These are phyloP conservation scores for Ganoderma lucidum DNA, from an alignment of 1,284 basidiomycete genomes.

Conservation along the genomic window DNA sequence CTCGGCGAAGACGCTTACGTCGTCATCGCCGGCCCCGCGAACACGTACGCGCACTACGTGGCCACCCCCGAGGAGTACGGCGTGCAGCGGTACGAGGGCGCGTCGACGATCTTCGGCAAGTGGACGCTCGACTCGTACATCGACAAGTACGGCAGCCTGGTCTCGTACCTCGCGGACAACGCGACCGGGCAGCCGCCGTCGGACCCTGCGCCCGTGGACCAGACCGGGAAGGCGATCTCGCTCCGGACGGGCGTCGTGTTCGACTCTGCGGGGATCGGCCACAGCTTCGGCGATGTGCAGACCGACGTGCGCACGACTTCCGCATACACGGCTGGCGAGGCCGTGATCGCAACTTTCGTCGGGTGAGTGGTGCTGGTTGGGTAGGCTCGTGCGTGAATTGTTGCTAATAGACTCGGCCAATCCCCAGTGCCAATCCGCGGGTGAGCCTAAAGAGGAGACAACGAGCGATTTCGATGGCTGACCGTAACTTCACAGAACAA, in stretches of 20 bases:
- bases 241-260: slow-evolving; percentile 73
- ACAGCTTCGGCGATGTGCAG: slow-evolving; percentile 72
- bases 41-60: slow-evolving; percentile 83
- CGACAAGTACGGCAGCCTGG: slow-evolving; percentile 74
- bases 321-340: slow-evolving; percentile 64
- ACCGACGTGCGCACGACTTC: slow-evolving; percentile 61
- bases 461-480: background rate
- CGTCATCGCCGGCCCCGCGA: slow-evolving; percentile 81
- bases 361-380: slow-evolving; percentile 45
- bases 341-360: slow-evolving; percentile 71
- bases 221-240: slow-evolving; percentile 73
- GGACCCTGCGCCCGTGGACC: slow-evolving; percentile 73
- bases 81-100: slow-evolving; percentile 84
- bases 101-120: slow-evolving; percentile 82
- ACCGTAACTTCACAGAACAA: slow-evolving; percentile 65
- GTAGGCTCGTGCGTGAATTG: background rate
- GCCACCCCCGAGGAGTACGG: slow-evolving; percentile 80
- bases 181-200: slow-evolving; percentile 55
- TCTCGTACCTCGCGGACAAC: slow-evolving; percentile 65
- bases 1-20: slow-evolving; percentile 75
- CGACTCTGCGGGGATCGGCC: slow-evolving; percentile 64
- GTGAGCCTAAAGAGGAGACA: slow-evolving; percentile 46
- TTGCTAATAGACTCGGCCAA: background rate
- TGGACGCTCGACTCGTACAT: slow-evolving; percentile 85
- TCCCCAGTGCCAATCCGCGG: slow-evolving; percentile 69